Conservation (phyloP, 305 asterid species). For the Fraxinus platypoda region DNA sequence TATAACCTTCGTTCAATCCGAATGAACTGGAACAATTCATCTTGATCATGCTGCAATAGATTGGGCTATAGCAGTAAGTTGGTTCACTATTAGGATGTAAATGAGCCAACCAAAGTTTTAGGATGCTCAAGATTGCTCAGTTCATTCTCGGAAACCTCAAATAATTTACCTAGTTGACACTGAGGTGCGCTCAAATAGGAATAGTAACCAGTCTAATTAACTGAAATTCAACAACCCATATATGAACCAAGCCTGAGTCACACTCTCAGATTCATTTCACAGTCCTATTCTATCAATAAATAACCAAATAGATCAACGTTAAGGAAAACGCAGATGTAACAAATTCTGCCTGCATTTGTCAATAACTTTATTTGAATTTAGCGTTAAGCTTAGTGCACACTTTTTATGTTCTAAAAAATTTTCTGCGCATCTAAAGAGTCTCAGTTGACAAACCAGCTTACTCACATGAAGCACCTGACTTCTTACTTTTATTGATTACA, state of each 20-base stretch:
- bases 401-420: background rate
- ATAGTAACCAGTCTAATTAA: background rate
- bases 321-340: background rate
- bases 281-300: background rate
- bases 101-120: background rate
- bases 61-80: background rate
- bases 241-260: background rate
- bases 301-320: background rate
- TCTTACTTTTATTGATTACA: background rate
- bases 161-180: background rate
- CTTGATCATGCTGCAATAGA: background rate
- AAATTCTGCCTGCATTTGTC: background rate
- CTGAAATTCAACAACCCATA: background rate
- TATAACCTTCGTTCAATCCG: background rate
- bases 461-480: background rate
- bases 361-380: background rate
- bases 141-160: background rate
- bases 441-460: background rate
- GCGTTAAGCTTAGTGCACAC: background rate
- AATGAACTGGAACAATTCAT: background rate
- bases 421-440: background rate
- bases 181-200: background rate
- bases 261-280: background rate
- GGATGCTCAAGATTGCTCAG: background rate
- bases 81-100: background rate